phyloP scores from a whole-genome alignment of 805 yeast genomes.

The Candida schatavii region DNA sequence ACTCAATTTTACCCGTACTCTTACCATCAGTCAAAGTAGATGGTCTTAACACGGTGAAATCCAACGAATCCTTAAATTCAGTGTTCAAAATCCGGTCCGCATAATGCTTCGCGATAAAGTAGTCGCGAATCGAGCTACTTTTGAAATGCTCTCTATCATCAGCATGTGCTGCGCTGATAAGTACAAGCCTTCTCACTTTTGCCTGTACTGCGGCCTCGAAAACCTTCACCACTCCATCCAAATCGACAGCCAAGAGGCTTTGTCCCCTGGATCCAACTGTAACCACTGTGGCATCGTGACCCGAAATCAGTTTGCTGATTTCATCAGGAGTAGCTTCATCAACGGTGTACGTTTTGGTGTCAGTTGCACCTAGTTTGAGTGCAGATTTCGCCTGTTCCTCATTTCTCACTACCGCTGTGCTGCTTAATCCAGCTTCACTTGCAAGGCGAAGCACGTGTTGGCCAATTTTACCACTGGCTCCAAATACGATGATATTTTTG shows the following conservation, averaged over 20 bases:
- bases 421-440: conserved; percentile 20
- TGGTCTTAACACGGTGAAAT: conserved; percentile 59
- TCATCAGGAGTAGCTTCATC: conserved; percentile 31
- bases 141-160: conserved; percentile 48
- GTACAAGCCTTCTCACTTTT: conserved; percentile 43
- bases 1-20: conserved; percentile 43
- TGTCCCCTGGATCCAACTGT: conserved; percentile 64
- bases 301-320: conserved; percentile 38
- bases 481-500: conserved; percentile 35
- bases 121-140: conserved; percentile 35
- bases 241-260: conserved; percentile 51
- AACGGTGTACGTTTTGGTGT: conserved; percentile 37
- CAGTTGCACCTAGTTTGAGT: conserved; percentile 27
- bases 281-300: conserved; percentile 56
- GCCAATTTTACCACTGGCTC: conserved; percentile 66
- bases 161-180: conserved; percentile 57
- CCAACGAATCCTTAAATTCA: conserved; percentile 36
- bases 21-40: conserved; percentile 40
- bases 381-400: conserved; percentile 44
- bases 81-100: conserved; percentile 48
- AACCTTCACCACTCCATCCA: conserved; percentile 58
- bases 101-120: conserved; percentile 59
- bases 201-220: conserved; percentile 52
- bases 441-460: conserved; percentile 38
- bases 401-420: conserved; percentile 45